Conservation (phyloP, 495 filamentous ascomycete species). For the Letharia columbiana region DNA sequence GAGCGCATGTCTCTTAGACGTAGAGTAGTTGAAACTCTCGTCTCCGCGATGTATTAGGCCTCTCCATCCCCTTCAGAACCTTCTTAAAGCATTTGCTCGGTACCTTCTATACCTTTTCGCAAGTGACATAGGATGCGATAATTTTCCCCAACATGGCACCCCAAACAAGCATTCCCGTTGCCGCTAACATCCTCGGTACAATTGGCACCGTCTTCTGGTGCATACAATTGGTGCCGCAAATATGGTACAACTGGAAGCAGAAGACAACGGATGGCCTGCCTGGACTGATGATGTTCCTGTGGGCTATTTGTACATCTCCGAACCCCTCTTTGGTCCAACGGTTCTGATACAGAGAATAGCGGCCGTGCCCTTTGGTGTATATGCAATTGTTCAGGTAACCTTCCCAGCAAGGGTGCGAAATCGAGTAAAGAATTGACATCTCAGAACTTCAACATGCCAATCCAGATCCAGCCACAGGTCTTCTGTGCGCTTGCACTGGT, state of each 20-base stretch:
- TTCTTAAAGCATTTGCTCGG: background rate
- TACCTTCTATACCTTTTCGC: background rate
- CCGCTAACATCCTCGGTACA: constrained; percentile 46
- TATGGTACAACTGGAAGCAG: constrained; percentile 62
- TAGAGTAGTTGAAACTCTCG: background rate
- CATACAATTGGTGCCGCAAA: constrained; percentile 47
- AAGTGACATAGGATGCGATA: background rate
- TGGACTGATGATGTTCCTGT: constrained; percentile 64
- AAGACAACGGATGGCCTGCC: constrained; percentile 70
- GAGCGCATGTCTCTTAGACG: background rate
- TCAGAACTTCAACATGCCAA: constrained; percentile 64
- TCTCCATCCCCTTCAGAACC: background rate
- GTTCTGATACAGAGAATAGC: constrained; percentile 25
- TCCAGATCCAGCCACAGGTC: constrained; percentile 66
- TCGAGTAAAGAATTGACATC: constrained; percentile 31
- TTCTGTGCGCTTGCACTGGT: constrained; percentile 58
- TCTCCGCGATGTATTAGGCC: background rate
- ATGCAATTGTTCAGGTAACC: constrained; percentile 43
- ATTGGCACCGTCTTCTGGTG: constrained; percentile 51
- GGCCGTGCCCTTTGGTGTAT: constrained; percentile 46
- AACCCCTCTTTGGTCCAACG: background rate
- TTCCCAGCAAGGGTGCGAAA: constrained; percentile 26
- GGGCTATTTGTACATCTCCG: constrained; percentile 49
- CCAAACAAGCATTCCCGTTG: constrained; percentile 33
- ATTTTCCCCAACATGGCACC: constrained; percentile 16